phyloP scores from a whole-genome alignment of 2,329 filamentous ascomycete genomes.

The Hypoxylon rubiginosum region DNA sequence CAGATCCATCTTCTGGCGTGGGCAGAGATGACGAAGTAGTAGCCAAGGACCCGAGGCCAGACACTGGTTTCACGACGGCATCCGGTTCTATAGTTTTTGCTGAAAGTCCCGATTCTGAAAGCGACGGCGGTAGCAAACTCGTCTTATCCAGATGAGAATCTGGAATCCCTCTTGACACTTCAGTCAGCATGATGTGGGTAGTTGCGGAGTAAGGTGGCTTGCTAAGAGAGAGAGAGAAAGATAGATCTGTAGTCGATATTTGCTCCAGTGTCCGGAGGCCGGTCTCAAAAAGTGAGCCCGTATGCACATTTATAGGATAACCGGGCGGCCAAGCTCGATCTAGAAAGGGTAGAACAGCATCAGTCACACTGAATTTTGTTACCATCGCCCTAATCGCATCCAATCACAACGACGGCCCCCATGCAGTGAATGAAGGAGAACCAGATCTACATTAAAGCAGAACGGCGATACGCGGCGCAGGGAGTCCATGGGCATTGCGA shows the following conservation, averaged over 20 bases:
- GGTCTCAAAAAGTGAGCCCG: background rate
- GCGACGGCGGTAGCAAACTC: slow-evolving; percentile 9
- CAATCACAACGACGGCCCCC: slow-evolving; percentile 25
- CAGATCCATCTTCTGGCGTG: background rate
- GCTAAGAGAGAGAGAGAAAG: background rate
- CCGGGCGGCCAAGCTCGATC: slow-evolving; percentile 9
- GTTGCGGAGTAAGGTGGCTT: background rate
- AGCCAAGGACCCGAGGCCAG: slow-evolving; percentile 8
- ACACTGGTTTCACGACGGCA: slow-evolving; percentile 5
- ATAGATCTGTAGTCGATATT: background rate
- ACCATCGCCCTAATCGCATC: slow-evolving; percentile 17
- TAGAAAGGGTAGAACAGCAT: slow-evolving; percentile 10
- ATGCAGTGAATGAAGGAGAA: slow-evolving; percentile 25
- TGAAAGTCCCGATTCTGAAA: too few species aligned
- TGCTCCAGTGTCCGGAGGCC: slow-evolving; percentile 9
- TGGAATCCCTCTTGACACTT: slow-evolving; percentile 10
- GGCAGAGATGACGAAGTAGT: slow-evolving; percentile 4
- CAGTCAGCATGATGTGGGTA: slow-evolving; percentile 23
- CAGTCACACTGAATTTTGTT: slow-evolving; percentile 21
- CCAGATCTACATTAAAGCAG: slow-evolving; percentile 22
- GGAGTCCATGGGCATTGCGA: slow-evolving; percentile 4
- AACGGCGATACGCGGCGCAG: slow-evolving; percentile 8
- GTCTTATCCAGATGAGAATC: slow-evolving; percentile 18
- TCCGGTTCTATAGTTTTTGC: background rate
- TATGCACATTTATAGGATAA: slow-evolving; percentile 9